Evolutionary conservation across 2,329 filamentous ascomycete genomes (phyloP).

Genomic region (Neonectria sp.): DNA sequence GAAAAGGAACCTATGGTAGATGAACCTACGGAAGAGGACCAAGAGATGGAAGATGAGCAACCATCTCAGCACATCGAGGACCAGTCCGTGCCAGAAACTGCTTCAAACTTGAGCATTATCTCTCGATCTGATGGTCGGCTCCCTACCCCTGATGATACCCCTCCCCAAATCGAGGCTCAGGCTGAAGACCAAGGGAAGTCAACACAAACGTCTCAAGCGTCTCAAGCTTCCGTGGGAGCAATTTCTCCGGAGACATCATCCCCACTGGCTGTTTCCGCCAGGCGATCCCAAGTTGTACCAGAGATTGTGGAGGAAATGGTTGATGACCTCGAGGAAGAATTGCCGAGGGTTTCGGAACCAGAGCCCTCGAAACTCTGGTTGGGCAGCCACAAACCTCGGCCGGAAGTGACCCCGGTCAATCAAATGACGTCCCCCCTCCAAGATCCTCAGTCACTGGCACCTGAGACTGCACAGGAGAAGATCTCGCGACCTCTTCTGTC

Average conservation of each 20-base stretch:
- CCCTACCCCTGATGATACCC: constrained; percentile 69
- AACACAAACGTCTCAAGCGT: constrained; percentile 28
- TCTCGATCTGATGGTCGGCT: constrained; percentile 61
- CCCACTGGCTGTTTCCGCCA: constrained; percentile 12
- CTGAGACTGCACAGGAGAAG: constrained; percentile 49
- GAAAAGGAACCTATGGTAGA: constrained; percentile 18
- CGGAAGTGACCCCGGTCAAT: constrained; percentile 55
- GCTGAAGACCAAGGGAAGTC: constrained; percentile 41
- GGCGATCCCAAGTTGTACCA: constrained; percentile 12
- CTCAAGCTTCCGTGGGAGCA: constrained; percentile 29
- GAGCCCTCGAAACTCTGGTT: constrained; percentile 28
- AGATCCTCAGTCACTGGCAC: constrained; percentile 50
- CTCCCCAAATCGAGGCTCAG: constrained; percentile 54
- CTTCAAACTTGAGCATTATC: constrained; percentile 51
- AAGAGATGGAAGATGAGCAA: constrained; percentile 24
- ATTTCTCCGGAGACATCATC: constrained; percentile 28
- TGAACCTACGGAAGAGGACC: constrained; percentile 23
- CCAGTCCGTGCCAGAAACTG: constrained; percentile 22
- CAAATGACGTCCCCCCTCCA: constrained; percentile 57
- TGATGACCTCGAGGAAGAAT: constrained; percentile 28
- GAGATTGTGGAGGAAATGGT: constrained; percentile 38
- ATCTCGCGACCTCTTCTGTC: constrained; percentile 64
- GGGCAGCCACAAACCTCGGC: constrained; percentile 31
- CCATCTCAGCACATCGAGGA: constrained; percentile 15
- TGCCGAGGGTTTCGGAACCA: constrained; percentile 30